Evolutionary conservation across 148 eudicot genomes (phyloP), one percentile per base, ranked within the genome.

Genomic region (Rhododendron williamsianum): DNA sequence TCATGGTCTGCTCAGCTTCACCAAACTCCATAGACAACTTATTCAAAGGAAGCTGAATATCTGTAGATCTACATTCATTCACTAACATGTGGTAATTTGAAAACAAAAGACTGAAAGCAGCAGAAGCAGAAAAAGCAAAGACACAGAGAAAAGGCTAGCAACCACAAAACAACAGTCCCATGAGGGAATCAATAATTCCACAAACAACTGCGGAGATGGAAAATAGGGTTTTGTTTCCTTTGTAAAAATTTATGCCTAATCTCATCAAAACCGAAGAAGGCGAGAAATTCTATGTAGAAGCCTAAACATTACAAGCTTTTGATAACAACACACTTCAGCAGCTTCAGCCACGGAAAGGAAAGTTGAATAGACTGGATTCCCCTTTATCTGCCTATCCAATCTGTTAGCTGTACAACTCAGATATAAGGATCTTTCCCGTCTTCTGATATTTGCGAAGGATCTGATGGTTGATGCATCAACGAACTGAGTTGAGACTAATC

Each of bases 401-500:
- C 38, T 0, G 76, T 33, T 30, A 13, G 76, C 76, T 30, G 33
- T 71, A 30, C 33, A 36, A 38, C 11, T 1, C 46, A 18, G 6
- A 74, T 74, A 74, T 38, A 35, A 74, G 48, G 65, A 87, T n/a
- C 33, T 51, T 77, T 19, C 65, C 38, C 18, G 19, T 67, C 46
- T 78, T 78, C 82, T 43, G 49, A 76, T 36, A 13, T 38, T 35
- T 81, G 80, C 30, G 46, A n/a, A n/a, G 13, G 35, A 16, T 11
- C 41, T 3, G 67, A 69, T 36, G 79, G 35, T 81, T 43, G 27
- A 73, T 74, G 87, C 27, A 11, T 81, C 51, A 38, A 76, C 33
- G 77, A 49, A 76, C 36, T 45, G 76, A 49, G 58, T 52, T 76
- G 81, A 86, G 21, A 60, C 77, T 78, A 3, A 83, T 82, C 76